Base-by-base conservation (phyloP, 2,329 filamentous ascomycete species). In the Teratosphaeria destructans region DNA sequence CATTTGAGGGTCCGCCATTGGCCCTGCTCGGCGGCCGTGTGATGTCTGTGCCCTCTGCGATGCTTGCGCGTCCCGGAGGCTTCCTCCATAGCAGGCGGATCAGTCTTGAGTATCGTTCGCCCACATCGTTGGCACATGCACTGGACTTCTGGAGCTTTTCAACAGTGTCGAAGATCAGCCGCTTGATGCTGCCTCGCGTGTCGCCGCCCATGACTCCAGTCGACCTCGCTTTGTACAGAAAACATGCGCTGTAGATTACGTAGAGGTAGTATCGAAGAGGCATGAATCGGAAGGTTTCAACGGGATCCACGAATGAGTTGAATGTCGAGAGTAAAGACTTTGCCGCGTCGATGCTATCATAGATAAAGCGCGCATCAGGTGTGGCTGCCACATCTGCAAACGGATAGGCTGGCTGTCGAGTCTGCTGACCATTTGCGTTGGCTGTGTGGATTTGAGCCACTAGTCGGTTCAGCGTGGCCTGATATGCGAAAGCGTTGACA, bases 281-380 rank as follows among this genome's bases (percentile, higher is more conserved):
- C 82, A 87, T 85, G 61, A 82, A 86, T 61, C 83, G 80, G 16
- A 86, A 75, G 53, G 82, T 80, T 16, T 78, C 79, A 56, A 81
- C 77, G 0, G 84, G 82, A 59, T 85, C 80, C 34, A 85, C 79
- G 61, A 79, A 80, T 59, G 80, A 81, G 65, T 83, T 85, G 23
- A 86, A 76, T 1, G 82, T 84, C 16, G 77, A 80, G 14, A 87
- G 73, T 19, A 86, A 78, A 0, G 81, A 80, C 66, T 85, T 85
- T 0, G 84, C 84, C 2, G 84, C 83, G 63, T 85, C 82, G 7
- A 87, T 78, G 2, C 83, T 83, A 67, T 85, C 83, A 68, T 85
- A 86, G 59, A 87, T 85, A 69, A 86, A 86, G 5, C 84, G 78
- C 5, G 84, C 82, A 66, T 86, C 84, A 5, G 83, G 82, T 59